phyloP scores from a whole-genome alignment of 495 filamentous ascomycete genomes.

The Achaetomiella virescens region DNA sequence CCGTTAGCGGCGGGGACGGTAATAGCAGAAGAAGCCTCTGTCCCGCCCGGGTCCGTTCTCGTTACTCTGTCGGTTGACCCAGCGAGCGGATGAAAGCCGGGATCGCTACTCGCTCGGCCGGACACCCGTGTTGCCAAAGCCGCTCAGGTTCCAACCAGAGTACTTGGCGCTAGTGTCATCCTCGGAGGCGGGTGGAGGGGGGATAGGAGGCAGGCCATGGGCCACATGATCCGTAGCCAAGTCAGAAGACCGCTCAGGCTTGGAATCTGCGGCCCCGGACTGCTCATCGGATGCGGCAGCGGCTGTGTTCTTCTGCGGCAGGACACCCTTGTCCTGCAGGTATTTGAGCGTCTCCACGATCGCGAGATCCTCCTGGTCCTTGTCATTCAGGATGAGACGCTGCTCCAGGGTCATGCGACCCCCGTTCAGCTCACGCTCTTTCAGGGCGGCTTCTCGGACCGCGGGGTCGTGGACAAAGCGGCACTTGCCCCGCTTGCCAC shows the following conservation, averaged over 20 bases:
- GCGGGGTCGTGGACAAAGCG: constrained; percentile 53
- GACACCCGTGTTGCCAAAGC: constrained; percentile 32
- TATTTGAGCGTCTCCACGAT: constrained; percentile 49
- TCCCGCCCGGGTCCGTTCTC: too few relatives aligned
- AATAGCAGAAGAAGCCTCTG: too few relatives aligned
- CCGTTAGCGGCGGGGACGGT: not conserved
- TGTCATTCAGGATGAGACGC: constrained; percentile 50
- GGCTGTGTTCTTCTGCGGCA: constrained; percentile 11
- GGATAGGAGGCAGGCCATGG: constrained; percentile 28
- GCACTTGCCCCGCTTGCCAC: constrained; percentile 60
- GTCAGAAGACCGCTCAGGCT: constrained; percentile 14
- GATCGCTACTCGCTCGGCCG: constrained; percentile 21
- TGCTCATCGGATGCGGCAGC: constrained; percentile 11
- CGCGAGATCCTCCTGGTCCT: constrained; percentile 51
- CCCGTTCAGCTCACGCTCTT: constrained; percentile 47
- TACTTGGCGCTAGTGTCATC: constrained; percentile 18
- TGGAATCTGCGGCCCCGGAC: not conserved
- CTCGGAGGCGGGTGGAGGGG: constrained; percentile 17
- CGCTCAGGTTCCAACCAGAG: constrained; percentile 31
- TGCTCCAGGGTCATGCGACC: constrained; percentile 52
- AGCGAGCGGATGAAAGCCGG: not conserved
- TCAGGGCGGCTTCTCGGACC: constrained; percentile 47
- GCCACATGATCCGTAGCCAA: constrained; percentile 19
- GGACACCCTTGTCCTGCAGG: constrained; percentile 38
- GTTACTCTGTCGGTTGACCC: not conserved